These are phyloP conservation scores for Paramarasmius palmivorus DNA, from an alignment of 1,284 basidiomycete species.

Conservation along the genomic window DNA sequence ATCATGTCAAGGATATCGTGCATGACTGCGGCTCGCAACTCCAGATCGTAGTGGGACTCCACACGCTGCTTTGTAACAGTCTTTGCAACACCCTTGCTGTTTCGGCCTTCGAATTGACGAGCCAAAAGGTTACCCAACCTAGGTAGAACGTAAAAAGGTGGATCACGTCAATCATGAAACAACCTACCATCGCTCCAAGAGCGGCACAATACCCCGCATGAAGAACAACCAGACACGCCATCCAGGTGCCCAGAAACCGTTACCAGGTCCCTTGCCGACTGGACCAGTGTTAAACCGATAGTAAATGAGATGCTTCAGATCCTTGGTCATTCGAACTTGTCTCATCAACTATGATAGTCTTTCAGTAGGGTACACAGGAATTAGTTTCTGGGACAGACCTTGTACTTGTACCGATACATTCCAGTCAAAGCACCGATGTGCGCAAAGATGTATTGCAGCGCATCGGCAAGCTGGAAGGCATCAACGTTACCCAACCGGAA, in stretches of 20 bases:
- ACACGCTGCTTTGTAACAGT: constrained; percentile 99
- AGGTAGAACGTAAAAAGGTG: background rate
- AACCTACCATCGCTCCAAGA: constrained; percentile 88
- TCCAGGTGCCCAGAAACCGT: constrained; percentile 99
- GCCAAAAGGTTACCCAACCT: constrained; percentile 96
- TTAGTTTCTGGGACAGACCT: constrained; percentile 49
- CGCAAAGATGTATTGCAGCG: constrained; percentile 96
- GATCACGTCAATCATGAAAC: background rate
- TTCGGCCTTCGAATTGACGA: constrained; percentile 96
- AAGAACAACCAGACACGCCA: constrained; percentile 99
- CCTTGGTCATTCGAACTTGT: constrained; percentile 99
- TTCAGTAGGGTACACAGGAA: constrained; percentile 9
- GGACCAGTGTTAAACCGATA: constrained; percentile 99
- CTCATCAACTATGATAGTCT: constrained; percentile 76
- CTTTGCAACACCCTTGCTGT: constrained; percentile 93
- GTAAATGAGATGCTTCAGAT: constrained; percentile 96
- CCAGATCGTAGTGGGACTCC: constrained; percentile 97
- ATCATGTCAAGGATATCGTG: constrained; percentile 99
- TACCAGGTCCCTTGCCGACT: constrained; percentile 98
- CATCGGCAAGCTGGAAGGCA: constrained; percentile 98
- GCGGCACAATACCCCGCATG: constrained; percentile 97
- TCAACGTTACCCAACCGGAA: constrained; percentile 99
- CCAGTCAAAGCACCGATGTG: constrained; percentile 98
- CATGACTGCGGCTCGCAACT: constrained; percentile 98
- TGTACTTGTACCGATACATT: constrained; percentile 99